These are phyloP conservation scores for Hyaloscypha finlandica DNA, from an alignment of 495 filamentous ascomycete genomes.

Conservation along the genomic window DNA sequence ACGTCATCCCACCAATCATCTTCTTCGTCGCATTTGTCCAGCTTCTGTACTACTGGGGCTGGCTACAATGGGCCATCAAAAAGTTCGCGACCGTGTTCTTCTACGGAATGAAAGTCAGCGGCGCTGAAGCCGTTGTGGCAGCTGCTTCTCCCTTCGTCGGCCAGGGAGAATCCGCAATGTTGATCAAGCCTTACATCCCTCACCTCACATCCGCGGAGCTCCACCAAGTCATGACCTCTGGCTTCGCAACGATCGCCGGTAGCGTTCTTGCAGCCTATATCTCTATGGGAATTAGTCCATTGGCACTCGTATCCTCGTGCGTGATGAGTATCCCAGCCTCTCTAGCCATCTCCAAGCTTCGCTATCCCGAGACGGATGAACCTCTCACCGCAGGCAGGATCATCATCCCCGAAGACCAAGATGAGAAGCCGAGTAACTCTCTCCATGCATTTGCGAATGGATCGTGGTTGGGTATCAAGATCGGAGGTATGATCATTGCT, in stretches of 20 bases:
- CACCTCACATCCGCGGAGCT: constrained; percentile 83
- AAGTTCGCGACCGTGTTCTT: constrained; percentile 92
- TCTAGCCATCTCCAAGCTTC: constrained; percentile 82
- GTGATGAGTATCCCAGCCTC: constrained; percentile 94
- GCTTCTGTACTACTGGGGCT: constrained; percentile 72
- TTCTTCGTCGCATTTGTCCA: constrained; percentile 91
- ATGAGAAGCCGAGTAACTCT: constrained; percentile 70
- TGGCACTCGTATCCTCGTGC: constrained; percentile 87
- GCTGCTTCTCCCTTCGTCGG: constrained; percentile 95
- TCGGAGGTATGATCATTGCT: constrained; percentile 80
- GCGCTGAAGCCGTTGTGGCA: constrained; percentile 88
- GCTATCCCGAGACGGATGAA: constrained; percentile 85
- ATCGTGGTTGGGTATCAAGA: constrained; percentile 86
- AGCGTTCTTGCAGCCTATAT: constrained; percentile 82
- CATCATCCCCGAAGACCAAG: constrained; percentile 67
- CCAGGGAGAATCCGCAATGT: constrained; percentile 90
- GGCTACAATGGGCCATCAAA: constrained; percentile 82
- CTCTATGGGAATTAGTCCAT: constrained; percentile 73
- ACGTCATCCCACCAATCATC: constrained; percentile 79
- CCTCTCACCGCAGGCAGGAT: constrained; percentile 77
- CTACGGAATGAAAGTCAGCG: constrained; percentile 87
- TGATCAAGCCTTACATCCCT: constrained; percentile 82
- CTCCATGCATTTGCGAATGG: constrained; percentile 87
- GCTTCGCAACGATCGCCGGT: constrained; percentile 65
- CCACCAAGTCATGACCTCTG: constrained; percentile 86